These are phyloP conservation scores for Plantago ovata DNA, from an alignment of 257 asterid genomes.

Conservation along the genomic window DNA sequence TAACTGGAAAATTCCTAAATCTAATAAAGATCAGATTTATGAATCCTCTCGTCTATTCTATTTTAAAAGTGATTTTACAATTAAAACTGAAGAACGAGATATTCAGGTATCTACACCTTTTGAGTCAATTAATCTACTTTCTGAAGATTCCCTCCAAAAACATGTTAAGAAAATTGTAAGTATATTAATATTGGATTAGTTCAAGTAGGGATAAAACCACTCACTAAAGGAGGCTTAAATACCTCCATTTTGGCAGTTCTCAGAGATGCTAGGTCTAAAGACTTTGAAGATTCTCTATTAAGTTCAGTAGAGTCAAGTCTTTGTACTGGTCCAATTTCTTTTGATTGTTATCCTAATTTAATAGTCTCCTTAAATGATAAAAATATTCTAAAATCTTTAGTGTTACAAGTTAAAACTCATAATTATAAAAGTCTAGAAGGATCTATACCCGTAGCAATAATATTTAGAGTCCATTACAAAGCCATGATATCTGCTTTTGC, in stretches of 20 bases:
- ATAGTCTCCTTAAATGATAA: conserved; percentile 1
- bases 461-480: neutral
- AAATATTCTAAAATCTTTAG: conserved; percentile 7
- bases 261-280: neutral
- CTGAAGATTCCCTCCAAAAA: neutral
- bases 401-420: conserved; percentile 5
- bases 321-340: neutral
- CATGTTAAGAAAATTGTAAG: neutral
- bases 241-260: neutral
- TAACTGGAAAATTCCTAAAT: neutral
- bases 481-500: neutral
- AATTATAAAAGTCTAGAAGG: conserved; percentile 5
- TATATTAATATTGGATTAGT: neutral
- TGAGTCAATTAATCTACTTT: neutral
- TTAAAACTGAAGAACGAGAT: neutral
- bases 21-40: neutral
- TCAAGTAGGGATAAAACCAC: conserved; percentile 8
- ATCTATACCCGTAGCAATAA: neutral
- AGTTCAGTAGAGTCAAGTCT: neutral
- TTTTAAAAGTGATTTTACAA: neutral
- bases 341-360: conserved; percentile 4
- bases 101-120: neutral
- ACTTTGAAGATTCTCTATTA: conserved; percentile 2
- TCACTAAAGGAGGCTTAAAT: conserved; percentile 3
- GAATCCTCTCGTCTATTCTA: neutral